Base-by-base conservation (phyloP, 2,329 filamentous ascomycete species). In the Colletotrichum tanaceti region DNA sequence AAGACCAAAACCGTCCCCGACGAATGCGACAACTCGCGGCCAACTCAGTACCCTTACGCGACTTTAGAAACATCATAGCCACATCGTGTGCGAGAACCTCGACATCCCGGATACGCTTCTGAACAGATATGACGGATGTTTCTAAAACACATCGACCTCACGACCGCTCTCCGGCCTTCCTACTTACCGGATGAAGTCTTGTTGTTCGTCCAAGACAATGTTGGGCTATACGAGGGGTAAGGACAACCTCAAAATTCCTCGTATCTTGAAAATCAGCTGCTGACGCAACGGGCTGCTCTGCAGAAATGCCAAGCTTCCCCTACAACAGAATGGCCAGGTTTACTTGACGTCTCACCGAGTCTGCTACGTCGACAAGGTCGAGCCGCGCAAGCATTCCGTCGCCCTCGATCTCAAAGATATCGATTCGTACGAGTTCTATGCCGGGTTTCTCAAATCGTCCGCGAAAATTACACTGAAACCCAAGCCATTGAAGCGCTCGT, bases 181-280 rank as follows among this genome's bases (percentile, higher is more conserved):
- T 91, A 98, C 78, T 88, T 97, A 73, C 92, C 93, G 76, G 96
- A 98, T 85, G 96, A 99, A 87, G 92, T 93, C 74, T 86, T 98
- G 63, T 87, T 99, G 69, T 98, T 97, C 82, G 95, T 99, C 67
- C 95, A 98, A 83, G 94, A 98, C 85, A 94, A 93, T 79, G 94
- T 99, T 75, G 96, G 96, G 73, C 86, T 99, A 71, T 99, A 99
- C 83, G 93, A 98, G 86, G 96, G 96, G 94, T 97, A 86, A 60
- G 44, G 20, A 44, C 20, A n/a, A 35, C 3, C 5, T 16, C 32
- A 13, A 38, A 1, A 14, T 47, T 14, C 38, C n/a, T 44, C 4
- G 7, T 6, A 3, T 47, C 2, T 39, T 38, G 28, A 35, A n/a
- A 35, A n/a, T n/a, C 24, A 20, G 20, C 46, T 38, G 5, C 66